These are phyloP conservation scores for Ramularia endophylla DNA, from an alignment of 2,329 filamentous ascomycete species.

Conservation along the genomic window DNA sequence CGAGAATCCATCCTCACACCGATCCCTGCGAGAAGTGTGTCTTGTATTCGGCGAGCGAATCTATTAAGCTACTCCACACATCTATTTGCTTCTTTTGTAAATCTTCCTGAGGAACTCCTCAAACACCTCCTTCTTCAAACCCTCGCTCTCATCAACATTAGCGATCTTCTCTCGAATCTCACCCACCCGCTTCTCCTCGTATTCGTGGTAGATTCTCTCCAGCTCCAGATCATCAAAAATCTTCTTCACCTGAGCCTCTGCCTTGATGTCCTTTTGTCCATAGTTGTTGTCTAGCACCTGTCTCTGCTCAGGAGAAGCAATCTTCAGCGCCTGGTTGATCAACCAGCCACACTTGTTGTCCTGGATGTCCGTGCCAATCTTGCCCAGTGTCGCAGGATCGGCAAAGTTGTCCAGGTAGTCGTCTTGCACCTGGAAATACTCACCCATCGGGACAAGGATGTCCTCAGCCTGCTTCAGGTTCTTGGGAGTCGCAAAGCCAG, in stretches of 20 bases:
- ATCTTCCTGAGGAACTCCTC: conserved; percentile 91
- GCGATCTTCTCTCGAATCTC: conserved; percentile 72
- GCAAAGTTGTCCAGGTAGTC: conserved; percentile 99
- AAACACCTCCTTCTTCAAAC: conserved; percentile 85
- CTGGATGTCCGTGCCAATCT: conserved; percentile 98
- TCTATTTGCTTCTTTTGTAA: conserved; percentile 94
- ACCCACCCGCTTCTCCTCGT: conserved; percentile 80
- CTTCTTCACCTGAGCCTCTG: conserved; percentile 82
- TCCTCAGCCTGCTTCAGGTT: conserved; percentile 86
- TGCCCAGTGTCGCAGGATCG: conserved; percentile 85
- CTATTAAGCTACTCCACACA: background rate
- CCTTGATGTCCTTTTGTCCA: conserved; percentile 77
- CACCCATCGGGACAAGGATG: conserved; percentile 92
- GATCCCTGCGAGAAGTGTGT: too few species aligned
- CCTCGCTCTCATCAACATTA: conserved; percentile 75
- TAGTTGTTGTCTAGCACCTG: conserved; percentile 87
- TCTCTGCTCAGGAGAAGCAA: conserved; percentile 77
- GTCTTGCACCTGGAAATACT: conserved; percentile 99
- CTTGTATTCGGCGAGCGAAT: too few species aligned
- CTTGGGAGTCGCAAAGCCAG: conserved; percentile 74
- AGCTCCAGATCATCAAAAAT: conserved; percentile 82
- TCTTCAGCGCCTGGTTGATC: conserved; percentile 84
- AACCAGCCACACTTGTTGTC: conserved; percentile 99
- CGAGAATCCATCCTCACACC: too few species aligned
- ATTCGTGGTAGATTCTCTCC: conserved; percentile 75